Evolutionary conservation across 148 eudicot species (phyloP), one percentile per base, ranked within the genome.

Genomic region (Silene conica): DNA sequence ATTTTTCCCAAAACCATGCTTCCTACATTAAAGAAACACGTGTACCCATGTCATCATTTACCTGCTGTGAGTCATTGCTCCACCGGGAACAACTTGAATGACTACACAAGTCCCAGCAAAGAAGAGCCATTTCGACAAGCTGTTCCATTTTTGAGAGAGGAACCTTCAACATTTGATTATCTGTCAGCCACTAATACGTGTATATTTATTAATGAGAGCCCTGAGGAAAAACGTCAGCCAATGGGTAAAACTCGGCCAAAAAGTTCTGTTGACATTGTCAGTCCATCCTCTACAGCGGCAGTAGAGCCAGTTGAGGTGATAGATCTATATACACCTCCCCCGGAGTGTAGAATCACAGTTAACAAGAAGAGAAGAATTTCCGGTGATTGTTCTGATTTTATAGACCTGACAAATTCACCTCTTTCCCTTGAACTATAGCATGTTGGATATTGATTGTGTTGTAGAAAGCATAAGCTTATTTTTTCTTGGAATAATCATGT

Each of bases 371-470:
- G 85, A 77, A 85, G 76, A 71, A 68, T 63, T 61, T 67, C 78
- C 34, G n/a, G 66, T 26, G 76, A 67, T 18, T 63, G 20, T 80
- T 75, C 90, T 63, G 82, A 86, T 71, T 72, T 88, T 67, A 89
- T 91, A 48, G 97, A 93, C 79, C 76, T 93, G 69, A 91, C 98
- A 0, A 64, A 68, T 23, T 93, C 98, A 38, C 97, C 94, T 6
- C 74, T 82, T 48, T 84, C 82, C 73, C 78, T 88, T 68, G 80
- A 83, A 77, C 58, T 79, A 62, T 83, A 87, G 79, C 45, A 26
- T 58, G 45, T n/a, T 68, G 61, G 63, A n/a, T 10, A 34, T 18
- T 4, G 20, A 64, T 18, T 31, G 16, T 31, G 34, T 16, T 28
- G 1, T 64, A 64, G 20, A 64, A 23, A 60, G 31, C 21, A 60